phyloP scores from a whole-genome alignment of 164 flowering plant genomes.

The Cinnamomum chago region DNA sequence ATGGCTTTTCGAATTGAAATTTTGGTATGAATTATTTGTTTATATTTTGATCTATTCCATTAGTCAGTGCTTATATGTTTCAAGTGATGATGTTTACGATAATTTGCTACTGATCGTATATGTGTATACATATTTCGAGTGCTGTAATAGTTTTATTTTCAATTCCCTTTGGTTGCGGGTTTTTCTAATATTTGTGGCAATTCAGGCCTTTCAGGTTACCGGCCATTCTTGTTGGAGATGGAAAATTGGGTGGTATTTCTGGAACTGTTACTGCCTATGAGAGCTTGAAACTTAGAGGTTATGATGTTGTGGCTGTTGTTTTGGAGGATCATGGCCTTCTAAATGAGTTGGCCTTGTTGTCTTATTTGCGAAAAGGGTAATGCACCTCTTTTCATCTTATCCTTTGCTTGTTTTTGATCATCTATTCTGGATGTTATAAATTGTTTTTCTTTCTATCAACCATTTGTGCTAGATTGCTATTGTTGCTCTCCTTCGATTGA shows the following conservation, averaged over 20 bases:
- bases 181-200: slow-evolving; percentile 7
- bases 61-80: not conserved
- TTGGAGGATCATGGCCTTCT: slow-evolving; percentile 79
- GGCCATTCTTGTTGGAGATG: slow-evolving; percentile 93
- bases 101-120: too few species aligned
- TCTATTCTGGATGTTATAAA: not conserved
- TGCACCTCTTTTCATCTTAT: not conserved
- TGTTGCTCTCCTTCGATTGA: not conserved
- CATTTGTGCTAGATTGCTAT: not conserved
- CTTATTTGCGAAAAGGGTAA: slow-evolving; percentile 75
- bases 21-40: not conserved
- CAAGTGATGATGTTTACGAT: not conserved
- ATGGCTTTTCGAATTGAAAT: not conserved
- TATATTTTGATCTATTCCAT: not conserved
- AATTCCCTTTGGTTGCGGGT: not conserved
- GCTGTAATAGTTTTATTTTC: not conserved
- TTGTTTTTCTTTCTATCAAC: not conserved
- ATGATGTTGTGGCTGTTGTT: slow-evolving; percentile 80
- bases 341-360: slow-evolving; percentile 62
- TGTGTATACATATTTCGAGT: not conserved
- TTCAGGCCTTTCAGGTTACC: slow-evolving; percentile 87
- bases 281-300: slow-evolving; percentile 78
- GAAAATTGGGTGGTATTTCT: slow-evolving; percentile 92
- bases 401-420: not conserved
- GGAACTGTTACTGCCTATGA: slow-evolving; percentile 93